phyloP scores from a whole-genome alignment of 2,329 filamentous ascomycete species.

The Paraphaeosphaeria sporulosa region DNA sequence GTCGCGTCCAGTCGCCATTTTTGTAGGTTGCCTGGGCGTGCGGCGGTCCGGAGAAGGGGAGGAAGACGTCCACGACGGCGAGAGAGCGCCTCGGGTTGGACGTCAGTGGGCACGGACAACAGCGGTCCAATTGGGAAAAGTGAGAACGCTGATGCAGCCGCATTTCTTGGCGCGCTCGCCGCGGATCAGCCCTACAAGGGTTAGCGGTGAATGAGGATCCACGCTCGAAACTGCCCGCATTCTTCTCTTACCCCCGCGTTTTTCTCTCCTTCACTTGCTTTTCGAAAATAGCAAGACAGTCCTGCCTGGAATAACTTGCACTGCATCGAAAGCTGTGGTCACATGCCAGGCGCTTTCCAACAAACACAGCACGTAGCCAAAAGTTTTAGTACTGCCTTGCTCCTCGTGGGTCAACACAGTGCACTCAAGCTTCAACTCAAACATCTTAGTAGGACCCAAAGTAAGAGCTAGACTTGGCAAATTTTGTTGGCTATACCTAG shows the following conservation, averaged over 20 bases:
- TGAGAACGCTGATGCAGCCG: constrained; percentile 28
- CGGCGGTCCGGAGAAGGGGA: constrained; percentile 17
- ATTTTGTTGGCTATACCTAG: background rate
- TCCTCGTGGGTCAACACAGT: no score
- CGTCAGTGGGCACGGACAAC: constrained; percentile 15
- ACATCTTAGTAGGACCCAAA: no score
- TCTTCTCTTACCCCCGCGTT: background rate
- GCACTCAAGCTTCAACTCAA: no score
- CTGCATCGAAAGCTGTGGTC: no score
- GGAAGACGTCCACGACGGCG: constrained; percentile 10
- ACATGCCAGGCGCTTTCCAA: no score
- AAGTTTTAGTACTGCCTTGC: background rate
- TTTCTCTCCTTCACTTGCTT: constrained; percentile 7
- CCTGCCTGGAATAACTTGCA: background rate
- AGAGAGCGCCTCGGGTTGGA: constrained; percentile 12
- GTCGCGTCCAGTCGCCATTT: constrained; percentile 56
- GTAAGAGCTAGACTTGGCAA: background rate
- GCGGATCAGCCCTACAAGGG: constrained; percentile 4
- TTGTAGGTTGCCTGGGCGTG: constrained; percentile 23
- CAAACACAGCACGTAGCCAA: no score
- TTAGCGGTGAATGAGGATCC: constrained; percentile 14
- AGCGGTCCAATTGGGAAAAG: constrained; percentile 8
- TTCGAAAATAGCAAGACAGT: background rate
- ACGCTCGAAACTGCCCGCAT: background rate
- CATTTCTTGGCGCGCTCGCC: constrained; percentile 31